Conservation (phyloP, 108 stramenopile species). For the Discostella stelligeroides region DNA sequence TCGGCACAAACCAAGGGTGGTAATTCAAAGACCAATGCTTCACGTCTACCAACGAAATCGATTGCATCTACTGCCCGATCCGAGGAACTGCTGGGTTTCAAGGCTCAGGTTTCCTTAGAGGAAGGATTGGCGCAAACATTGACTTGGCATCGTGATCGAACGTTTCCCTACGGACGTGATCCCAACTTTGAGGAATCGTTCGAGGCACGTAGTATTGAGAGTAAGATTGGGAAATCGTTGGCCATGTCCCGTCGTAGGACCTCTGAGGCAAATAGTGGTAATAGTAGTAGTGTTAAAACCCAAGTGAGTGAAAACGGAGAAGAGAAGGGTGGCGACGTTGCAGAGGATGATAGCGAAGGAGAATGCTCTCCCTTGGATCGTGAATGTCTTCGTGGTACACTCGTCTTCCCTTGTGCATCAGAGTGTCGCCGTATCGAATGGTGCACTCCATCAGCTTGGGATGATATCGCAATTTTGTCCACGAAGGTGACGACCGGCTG, state of each 20-base stretch:
- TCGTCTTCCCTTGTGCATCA: slow-evolving; percentile 85
- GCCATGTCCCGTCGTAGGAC: slow-evolving; percentile 5
- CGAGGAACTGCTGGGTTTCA: slow-evolving; percentile 60
- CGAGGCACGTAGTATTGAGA: slow-evolving; percentile 19
- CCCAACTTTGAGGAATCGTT: slow-evolving; percentile 18
- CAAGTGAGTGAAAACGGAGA: background rate
- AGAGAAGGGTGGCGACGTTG: slow-evolving; percentile 15
- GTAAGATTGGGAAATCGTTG: slow-evolving; percentile 14
- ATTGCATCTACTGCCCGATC: slow-evolving; percentile 65
- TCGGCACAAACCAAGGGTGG: background rate
- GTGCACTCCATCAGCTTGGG: slow-evolving; percentile 71
- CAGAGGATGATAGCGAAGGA: slow-evolving; percentile 32
- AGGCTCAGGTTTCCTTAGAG: slow-evolving; percentile 57
- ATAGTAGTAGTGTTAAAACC: too few species aligned
- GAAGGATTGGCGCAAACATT: slow-evolving; percentile 67
- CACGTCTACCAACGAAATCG: slow-evolving; percentile 29
- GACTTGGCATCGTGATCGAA: slow-evolving; percentile 81
- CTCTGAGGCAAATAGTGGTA: slow-evolving; percentile 1
- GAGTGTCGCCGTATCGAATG: slow-evolving; percentile 70
- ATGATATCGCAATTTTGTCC: slow-evolving; percentile 61
- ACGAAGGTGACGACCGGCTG: slow-evolving; percentile 62
- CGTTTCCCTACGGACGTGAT: slow-evolving; percentile 63
- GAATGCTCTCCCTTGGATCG: slow-evolving; percentile 66
- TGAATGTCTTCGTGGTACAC: slow-evolving; percentile 73
- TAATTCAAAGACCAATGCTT: background rate